Base-by-base conservation (phyloP, 306 rosid species). In the Lathyrus aphaca region DNA sequence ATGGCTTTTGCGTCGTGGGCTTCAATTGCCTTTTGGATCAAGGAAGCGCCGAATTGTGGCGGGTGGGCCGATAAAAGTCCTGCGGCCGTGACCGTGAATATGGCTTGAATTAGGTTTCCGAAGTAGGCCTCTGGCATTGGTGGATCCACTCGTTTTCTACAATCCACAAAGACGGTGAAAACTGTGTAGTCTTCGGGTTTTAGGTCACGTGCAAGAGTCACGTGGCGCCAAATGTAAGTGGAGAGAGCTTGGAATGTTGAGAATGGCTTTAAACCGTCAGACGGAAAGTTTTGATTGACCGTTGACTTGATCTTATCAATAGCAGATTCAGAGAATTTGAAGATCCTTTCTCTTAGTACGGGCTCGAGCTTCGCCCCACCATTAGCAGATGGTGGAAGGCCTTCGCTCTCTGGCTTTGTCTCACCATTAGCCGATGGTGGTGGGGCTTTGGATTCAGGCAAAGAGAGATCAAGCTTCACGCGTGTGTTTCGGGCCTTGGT, bases 161-260 rank as follows among this genome's bases (percentile, higher is more conserved):
- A 94, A 30, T 94, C 99, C 4, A 76, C 96, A n/a, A 94, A 94
- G 27, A 94, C 95, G 1, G 99, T 94, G 85, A 82, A 94, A 16
- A 91, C 99, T 0, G 99, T 94, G 86, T 81, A 80, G 77, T 91
- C 99, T 13, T 94, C 97, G 0, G 95, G 92, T 27, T 88, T 91
- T 1, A 94, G 85, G 66, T 82, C 78, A 46, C 99, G 95, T 32
- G 99, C 96, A 0, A 62, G 67, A 63, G 68, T 84, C 59, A 94
- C 90, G 37, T 88, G 99, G 69, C 97, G 96, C 99, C 99, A 94
- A 21, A 91, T 73, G 42, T 94, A 97, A 48, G 80, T 81, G 5
- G 97, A 87, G 51, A 94, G 92, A 2, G 97, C 66, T 13, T 94
- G 99, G 53, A 94, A 94, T 4, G 99, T 94, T 19, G 99, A 91